Base-by-base conservation (phyloP, 2,329 filamentous ascomycete genomes). In the Aspergillus persii region DNA sequence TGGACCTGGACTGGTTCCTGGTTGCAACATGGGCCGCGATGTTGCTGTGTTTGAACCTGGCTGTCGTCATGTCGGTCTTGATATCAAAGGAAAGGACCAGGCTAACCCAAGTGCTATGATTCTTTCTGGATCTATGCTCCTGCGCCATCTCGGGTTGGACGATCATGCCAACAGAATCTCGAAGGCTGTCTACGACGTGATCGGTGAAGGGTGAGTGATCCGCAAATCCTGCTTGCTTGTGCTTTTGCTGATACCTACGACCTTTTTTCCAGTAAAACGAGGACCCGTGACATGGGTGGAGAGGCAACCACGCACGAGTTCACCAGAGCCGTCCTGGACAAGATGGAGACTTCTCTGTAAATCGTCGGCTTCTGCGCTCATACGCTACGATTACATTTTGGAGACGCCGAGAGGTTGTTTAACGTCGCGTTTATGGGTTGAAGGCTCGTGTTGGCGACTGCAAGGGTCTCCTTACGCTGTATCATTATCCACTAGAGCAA, bases 71-170 rank as follows among this genome's bases (percentile, higher is more conserved):
- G 95, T 99, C 76, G 95, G 95, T 81, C 89, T 99, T 53, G 95
- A 99, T 79, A 99, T 99, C 83, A 93, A 98, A 88, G 95, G 95
- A 84, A 97, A 97, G 85, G 93, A 97, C 81, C 92, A 98, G 84
- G 95, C 95, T 67, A 99, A 99, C 86, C 95, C 95, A 56, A 97
- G 92, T 58, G 95, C 95, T 66, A 84, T 99, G 83, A 86, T 99
- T 69, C 89, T 99, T 65, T 96, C 92, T 61, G 92, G 92, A 67
- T 91, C 92, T 76, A 99, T 99, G 95, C 89, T 99, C 71, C 86
- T 99, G 77, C 90, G 95, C 76, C 95, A 99, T 82, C 86, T 99
- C 67, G 95, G 95, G 69, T 89, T 99, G 54, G 94, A 99, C 75
- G 92, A 98, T 78, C 95, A 99, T 78, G 95, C 95, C 73, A 97